Conservation (phyloP, 1,284 basidiomycete genomes). For the Ceratobasidium sp. region DNA sequence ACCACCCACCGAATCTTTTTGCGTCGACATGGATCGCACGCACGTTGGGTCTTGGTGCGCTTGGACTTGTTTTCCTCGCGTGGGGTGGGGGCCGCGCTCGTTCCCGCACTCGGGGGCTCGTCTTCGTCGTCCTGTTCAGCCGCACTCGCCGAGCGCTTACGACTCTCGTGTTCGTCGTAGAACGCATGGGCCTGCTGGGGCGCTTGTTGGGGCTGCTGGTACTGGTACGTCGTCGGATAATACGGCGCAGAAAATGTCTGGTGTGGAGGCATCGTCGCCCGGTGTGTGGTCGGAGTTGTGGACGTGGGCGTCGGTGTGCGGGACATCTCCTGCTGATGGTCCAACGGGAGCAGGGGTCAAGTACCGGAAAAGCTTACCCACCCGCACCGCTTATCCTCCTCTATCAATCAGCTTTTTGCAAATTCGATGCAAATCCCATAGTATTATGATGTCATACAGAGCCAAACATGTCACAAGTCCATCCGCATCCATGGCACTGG, state of each 20-base stretch:
- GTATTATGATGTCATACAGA: slow-evolving; percentile 37
- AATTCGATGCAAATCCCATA: slow-evolving; percentile 10
- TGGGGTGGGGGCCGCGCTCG: slow-evolving; percentile 21
- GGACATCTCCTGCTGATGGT: slow-evolving; percentile 4
- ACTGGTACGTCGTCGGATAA: slow-evolving; percentile 12
- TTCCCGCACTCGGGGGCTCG: slow-evolving; percentile 21
- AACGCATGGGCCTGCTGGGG: not conserved
- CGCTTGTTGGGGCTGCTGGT: slow-evolving; percentile 10
- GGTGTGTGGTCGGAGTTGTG: slow-evolving; percentile 8
- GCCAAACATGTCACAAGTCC: slow-evolving; percentile 25
- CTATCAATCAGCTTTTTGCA: slow-evolving; percentile 19
- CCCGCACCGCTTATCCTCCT: slow-evolving; percentile 23
- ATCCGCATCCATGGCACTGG: not conserved
- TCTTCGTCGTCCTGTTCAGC: slow-evolving; percentile 36
- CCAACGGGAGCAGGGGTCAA: not conserved
- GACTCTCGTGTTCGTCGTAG: slow-evolving; percentile 30
- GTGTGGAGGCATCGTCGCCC: slow-evolving; percentile 4
- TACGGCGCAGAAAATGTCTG: slow-evolving; percentile 21
- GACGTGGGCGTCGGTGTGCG: slow-evolving; percentile 32
- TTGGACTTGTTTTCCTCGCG: slow-evolving; percentile 61
- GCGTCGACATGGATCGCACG: slow-evolving; percentile 88
- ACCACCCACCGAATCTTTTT: slow-evolving; percentile 95
- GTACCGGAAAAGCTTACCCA: too few species aligned
- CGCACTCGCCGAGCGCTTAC: slow-evolving; percentile 37
- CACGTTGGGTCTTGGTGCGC: slow-evolving; percentile 86